Evolutionary conservation across 129 eudicot species (phyloP), one percentile per base, ranked within the genome.

Genomic region (Helichrysum umbraculigerum): DNA sequence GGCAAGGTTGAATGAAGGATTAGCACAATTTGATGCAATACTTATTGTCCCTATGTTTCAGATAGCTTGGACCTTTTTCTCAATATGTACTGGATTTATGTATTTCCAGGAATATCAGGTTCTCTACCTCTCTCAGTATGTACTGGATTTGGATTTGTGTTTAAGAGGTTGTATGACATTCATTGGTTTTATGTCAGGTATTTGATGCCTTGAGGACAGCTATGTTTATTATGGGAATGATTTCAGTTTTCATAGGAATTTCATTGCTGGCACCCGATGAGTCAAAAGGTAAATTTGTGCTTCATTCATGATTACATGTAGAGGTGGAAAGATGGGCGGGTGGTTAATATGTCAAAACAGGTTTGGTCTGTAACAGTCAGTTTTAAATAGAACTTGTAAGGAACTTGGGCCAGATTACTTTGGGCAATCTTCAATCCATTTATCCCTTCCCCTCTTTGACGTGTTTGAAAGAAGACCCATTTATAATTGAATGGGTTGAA

Each of bases 21-120:
- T 94, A 71, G 83, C 99, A 17, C 83, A 84, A 65, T 94, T 87
- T 57, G 99, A 94, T 84, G 99, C 97, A 8, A 94, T 94, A 76
- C 89, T 94, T 73, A 94, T 94, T 70, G 99, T 94, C 74, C 99
- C 99, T 28, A 94, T 94, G 99, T 94, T 94, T 84, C 99, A 94
- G 86, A 94, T 94, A 79, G 93, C 83, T 68, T 94, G 99, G 99
- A 94, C 99, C 0, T 94, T 91, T 76, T 94, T 94, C 82, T 94
- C 99, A 47, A 94, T 94, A 58, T 91, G 93, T 89, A 94, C 99
- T 78, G 99, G 99, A 82, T 87, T 94, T 81, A 88, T 94, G 25
- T 94, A 91, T 83, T 94, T 94, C 68, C 99, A 94, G 84, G 99
- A 94, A 82, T 94, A 89, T 78, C 99, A 94, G 99, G 98, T 94